These are phyloP conservation scores for Nakazawaea laoshanensis DNA, from an alignment of 805 yeast species.

Conservation along the genomic window DNA sequence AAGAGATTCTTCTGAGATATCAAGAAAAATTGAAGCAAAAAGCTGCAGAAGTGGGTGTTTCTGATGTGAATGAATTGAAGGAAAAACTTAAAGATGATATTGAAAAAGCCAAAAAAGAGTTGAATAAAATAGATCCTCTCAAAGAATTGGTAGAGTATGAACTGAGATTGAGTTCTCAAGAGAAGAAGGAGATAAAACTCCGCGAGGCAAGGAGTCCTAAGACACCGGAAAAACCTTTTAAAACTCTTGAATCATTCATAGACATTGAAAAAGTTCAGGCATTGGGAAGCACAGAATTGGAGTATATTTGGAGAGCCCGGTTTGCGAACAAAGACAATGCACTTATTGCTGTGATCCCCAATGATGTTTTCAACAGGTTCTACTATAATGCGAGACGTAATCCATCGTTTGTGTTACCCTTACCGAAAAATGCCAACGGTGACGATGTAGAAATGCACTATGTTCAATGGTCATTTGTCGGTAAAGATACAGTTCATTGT, in stretches of 20 bases:
- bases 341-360: conserved; percentile 57
- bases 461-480: conserved; percentile 89
- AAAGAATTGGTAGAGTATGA: conserved; percentile 49
- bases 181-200: conserved; percentile 21
- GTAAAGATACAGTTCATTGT: conserved; percentile 77
- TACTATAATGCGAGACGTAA: conserved; percentile 57
- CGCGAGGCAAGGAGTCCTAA: conserved; percentile 27
- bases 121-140: conserved; percentile 61
- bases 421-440: conserved; percentile 55
- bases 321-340: conserved; percentile 53
- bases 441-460: conserved; percentile 72
- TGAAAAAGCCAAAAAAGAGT: conserved; percentile 42
- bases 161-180: conserved; percentile 14
- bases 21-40: conserved; percentile 29
- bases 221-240: conserved; percentile 39
- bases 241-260: conserved; percentile 62
- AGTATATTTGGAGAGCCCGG: conserved; percentile 82
- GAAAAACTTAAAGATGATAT: conserved; percentile 55
- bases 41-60: conserved; percentile 33
- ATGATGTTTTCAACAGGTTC: conserved; percentile 53
- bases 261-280: conserved; percentile 56
- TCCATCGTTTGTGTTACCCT: conserved; percentile 84
- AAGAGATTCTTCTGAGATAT: conserved; percentile 28
- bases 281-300: conserved; percentile 57
- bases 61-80: conserved; percentile 50